These are phyloP conservation scores for Helianthus annuus DNA, from an alignment of 129 eudicot genomes.

Conservation along the genomic window HanXRQr2.0-SUNRISE NC_035449.2:19134057-19134556, in stretches of 20 bases:
- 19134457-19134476: slow-evolving; percentile 23
- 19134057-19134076: background rate
- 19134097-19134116: slow-evolving; percentile 72
- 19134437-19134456: slow-evolving; percentile 32
- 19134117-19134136: slow-evolving; percentile 91
- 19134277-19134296: slow-evolving; percentile 70
- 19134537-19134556: slow-evolving; percentile 28
- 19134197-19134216: background rate
- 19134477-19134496: slow-evolving; percentile 12
- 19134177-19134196: background rate
- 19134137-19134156: slow-evolving; percentile 67
- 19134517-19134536: slow-evolving; percentile 31
- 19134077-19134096: slow-evolving; percentile 67
- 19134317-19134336: slow-evolving; percentile 55
- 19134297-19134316: slow-evolving; percentile 40
- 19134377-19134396: slow-evolving; percentile 52
- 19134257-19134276: slow-evolving; percentile 77
- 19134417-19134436: slow-evolving; percentile 21
- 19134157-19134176: background rate
- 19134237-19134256: slow-evolving; percentile 84
- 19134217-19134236: slow-evolving; percentile 37
- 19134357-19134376: slow-evolving; percentile 58
- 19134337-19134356: slow-evolving; percentile 57
- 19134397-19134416: slow-evolving; percentile 6
- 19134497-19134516: slow-evolving; percentile 28